These are phyloP conservation scores for Fomitopsis betulina DNA, from an alignment of 1,284 basidiomycete genomes.

Conservation along the genomic window DNA sequence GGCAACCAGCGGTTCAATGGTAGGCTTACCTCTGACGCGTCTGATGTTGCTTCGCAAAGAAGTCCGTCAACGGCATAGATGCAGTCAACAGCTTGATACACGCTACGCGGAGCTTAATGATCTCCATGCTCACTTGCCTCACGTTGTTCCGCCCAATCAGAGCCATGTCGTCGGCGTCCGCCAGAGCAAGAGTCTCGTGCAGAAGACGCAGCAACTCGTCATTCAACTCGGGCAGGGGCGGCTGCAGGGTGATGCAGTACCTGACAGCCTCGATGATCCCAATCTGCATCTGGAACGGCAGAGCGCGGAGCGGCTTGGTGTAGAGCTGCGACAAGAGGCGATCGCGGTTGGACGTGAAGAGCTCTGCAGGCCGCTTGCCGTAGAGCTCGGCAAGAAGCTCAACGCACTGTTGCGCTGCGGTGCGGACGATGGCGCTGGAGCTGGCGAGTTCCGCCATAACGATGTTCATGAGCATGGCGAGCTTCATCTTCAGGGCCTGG, in stretches of 20 bases:
- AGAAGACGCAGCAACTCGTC: conserved; percentile 91
- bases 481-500: conserved; percentile 44
- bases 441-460: conserved; percentile 90
- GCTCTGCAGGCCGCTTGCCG: conserved; percentile 69
- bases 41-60: conserved; percentile 78
- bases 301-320: conserved; percentile 93
- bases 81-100: conserved; percentile 93
- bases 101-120: conserved; percentile 91
- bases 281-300: conserved; percentile 95
- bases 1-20: not conserved
- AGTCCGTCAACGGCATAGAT: conserved; percentile 93
- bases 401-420: conserved; percentile 83
- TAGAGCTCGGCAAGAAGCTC: conserved; percentile 76
- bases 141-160: conserved; percentile 73
- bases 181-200: conserved; percentile 92
- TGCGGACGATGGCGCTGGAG: conserved; percentile 83
- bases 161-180: conserved; percentile 90
- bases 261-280: conserved; percentile 98
- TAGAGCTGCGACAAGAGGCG: conserved; percentile 89
- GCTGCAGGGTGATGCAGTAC: conserved; percentile 82
- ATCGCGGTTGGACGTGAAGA: conserved; percentile 84
- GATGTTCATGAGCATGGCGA: conserved; percentile 72
- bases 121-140: conserved; percentile 80
- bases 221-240: conserved; percentile 85
- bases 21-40: conserved; percentile 75